Evolutionary conservation across 2,329 filamentous ascomycete species (phyloP).

Genomic region (Calonectria crousiana): DNA sequence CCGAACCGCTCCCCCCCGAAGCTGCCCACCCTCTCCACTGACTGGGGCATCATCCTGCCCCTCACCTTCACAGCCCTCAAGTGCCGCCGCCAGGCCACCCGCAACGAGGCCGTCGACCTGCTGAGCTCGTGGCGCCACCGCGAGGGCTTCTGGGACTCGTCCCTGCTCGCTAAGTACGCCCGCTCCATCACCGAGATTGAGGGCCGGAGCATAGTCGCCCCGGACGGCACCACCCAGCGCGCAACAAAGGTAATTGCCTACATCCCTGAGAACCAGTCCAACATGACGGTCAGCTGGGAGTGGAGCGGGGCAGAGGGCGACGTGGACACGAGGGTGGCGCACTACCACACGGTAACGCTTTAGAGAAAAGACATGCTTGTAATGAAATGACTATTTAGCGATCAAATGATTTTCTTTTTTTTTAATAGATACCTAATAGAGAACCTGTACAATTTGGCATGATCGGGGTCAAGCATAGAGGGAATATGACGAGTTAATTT

Average conservation of each 20-base stretch:
- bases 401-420: not conserved
- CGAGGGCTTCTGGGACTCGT: constrained; percentile 9
- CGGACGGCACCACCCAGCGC: not conserved
- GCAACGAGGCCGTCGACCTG: not conserved
- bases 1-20: not conserved
- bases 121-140: not conserved
- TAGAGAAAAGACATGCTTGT: not conserved
- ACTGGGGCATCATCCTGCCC: not conserved
- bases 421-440: not conserved
- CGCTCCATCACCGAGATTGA: not conserved
- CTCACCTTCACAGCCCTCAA: not conserved
- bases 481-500: not conserved
- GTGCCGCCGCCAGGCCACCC: not conserved
- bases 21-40: not conserved
- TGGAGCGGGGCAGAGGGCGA: not conserved
- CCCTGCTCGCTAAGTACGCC: not conserved
- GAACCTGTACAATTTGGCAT: not conserved
- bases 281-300: constrained; percentile 3
- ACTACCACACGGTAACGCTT: not conserved
- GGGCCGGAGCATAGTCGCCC: not conserved
- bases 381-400: constrained; percentile 8
- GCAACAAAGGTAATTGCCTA: not conserved
- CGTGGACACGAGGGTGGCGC: not conserved
- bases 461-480: not conserved
- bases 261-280: not conserved